These are phyloP conservation scores for Schizochytrium sp. DNA, from an alignment of 108 stramenopile species.

Conservation along the genomic window DNA sequence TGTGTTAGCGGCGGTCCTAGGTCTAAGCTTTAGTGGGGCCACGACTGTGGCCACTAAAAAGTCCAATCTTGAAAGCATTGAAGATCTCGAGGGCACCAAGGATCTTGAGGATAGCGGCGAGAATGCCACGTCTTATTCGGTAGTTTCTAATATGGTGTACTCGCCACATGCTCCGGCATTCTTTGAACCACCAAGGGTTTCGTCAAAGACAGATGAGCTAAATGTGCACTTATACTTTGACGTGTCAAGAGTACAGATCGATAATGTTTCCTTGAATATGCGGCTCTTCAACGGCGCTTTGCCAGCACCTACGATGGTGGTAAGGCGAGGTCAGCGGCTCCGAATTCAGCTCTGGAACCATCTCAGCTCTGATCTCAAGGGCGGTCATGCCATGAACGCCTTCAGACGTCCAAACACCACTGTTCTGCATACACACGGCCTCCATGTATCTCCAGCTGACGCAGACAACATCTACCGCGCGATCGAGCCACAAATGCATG, in stretches of 20 bases:
- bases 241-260: not conserved
- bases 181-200: not conserved
- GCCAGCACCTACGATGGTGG: slow-evolving; percentile 47
- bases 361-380: not conserved
- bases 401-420: slow-evolving; percentile 63
- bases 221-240: not conserved
- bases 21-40: too few relatives aligned
- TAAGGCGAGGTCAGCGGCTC: slow-evolving; percentile 54
- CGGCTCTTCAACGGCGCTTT: slow-evolving; percentile 35
- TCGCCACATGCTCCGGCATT: not conserved
- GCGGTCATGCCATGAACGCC: not conserved
- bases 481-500: not conserved
- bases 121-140: too few relatives aligned
- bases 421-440: slow-evolving; percentile 58
- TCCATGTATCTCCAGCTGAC: slow-evolving; percentile 59
- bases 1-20: too few relatives aligned
- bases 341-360: slow-evolving; percentile 13
- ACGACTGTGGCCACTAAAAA: too few relatives aligned
- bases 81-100: too few relatives aligned
- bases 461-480: slow-evolving; percentile 56
- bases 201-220: not conserved
- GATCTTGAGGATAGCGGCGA: too few relatives aligned
- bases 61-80: too few relatives aligned
- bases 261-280: not conserved
- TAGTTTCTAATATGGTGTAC: too few relatives aligned